Evolutionary conservation across 306 rosid species (phyloP), one percentile per base, ranked within the genome.

Genomic region (Cicer bijugum): DNA sequence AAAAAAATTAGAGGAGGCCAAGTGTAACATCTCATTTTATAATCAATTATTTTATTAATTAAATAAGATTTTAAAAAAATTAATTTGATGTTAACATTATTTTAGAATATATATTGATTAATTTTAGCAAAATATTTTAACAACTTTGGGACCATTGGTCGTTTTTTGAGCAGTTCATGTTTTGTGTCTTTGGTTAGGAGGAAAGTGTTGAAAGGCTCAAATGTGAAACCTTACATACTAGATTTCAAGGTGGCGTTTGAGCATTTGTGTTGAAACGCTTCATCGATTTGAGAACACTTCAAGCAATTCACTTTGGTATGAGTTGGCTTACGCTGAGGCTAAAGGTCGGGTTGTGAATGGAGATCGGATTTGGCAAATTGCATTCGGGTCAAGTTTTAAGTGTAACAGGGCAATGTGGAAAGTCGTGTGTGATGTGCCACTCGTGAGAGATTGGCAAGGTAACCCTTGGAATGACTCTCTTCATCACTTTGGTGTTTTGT

Each of bases 261-360:
- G 83, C 98, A 94, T 61, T 91, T 94, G 57, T 94, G 98, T n/a
- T n/a, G n/a, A n/a, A n/a, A n/a, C n/a, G n/a, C 77, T 94, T 39
- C 91, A 91, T 81, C 85, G 96, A 0, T 94, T 94, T 19, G 97
- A 96, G 2, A 94, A 94, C 86, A 91, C 98, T 0, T 94, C 98
- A 0, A 91, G 96, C 9, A 91, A 96, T 50, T 91, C 98, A 2
- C 69, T 93, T 6, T 93, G 98, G 97, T 93, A 93, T 55, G 98
- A 93, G 80, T 53, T 93, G 2, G 91, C 98, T 0, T 94, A 94
- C 58, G 73, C 87, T 0, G 98, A 94, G 81, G 98, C 97, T 0
- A 94, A 88, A 81, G 97, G 96, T 0, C 80, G 96, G 60, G 90
- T 94, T 5, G 6, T 55, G 0, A 71, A 71, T 16, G 97, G 95